These are phyloP conservation scores for Aspergillus kassunensis DNA, from an alignment of 495 filamentous ascomycete genomes.

Conservation along the genomic window DNA sequence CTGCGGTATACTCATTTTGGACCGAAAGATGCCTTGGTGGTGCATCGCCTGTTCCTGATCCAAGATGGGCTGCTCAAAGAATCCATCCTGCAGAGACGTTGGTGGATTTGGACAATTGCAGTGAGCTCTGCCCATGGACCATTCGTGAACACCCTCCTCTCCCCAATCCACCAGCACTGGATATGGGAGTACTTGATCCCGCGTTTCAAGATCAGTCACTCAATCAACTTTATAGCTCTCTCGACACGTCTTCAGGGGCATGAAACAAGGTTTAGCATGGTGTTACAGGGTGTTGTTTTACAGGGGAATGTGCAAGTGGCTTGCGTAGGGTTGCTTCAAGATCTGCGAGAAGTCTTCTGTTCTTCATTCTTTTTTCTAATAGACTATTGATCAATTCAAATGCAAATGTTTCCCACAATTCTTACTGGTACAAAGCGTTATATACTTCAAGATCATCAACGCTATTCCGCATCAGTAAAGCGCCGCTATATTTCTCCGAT, in stretches of 20 bases:
- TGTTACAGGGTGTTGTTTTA: too few species aligned
- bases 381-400: too few species aligned
- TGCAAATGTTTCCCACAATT: too few species aligned
- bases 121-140: constrained; percentile 44
- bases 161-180: constrained; percentile 30
- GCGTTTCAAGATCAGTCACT: constrained; percentile 36
- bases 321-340: too few species aligned
- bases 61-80: constrained; percentile 30
- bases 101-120: constrained; percentile 38
- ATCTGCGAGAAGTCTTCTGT: neutral
- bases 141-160: constrained; percentile 40
- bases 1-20: constrained; percentile 37
- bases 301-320: too few species aligned
- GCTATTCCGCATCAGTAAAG: constrained; percentile 6
- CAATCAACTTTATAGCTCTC: constrained; percentile 36
- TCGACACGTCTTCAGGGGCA: constrained; percentile 30
- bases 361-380: neutral
- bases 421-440: too few species aligned
- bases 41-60: constrained; percentile 26
- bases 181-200: constrained; percentile 36
- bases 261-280: neutral
- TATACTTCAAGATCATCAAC: neutral
- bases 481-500: constrained; percentile 35
- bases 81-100: constrained; percentile 40
- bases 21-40: constrained; percentile 40